phyloP scores from a whole-genome alignment of 2,329 filamentous ascomycete genomes.

The Ampelomyces quisqualis region DNA sequence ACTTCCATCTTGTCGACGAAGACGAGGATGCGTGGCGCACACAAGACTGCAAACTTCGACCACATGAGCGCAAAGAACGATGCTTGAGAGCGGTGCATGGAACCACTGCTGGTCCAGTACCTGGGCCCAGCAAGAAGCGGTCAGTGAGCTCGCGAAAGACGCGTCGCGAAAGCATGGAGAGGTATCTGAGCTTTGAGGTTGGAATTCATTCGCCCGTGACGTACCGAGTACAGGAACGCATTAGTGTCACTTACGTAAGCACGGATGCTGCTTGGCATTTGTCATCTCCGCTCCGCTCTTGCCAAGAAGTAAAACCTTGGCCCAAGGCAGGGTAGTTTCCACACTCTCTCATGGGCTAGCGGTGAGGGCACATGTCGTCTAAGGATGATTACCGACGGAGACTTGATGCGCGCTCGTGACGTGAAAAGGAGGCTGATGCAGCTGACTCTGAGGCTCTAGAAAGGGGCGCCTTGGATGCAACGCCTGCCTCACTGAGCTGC shows the following conservation, averaged over 20 bases:
- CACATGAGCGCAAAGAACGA: conserved; percentile 9
- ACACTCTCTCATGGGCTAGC: too few relatives aligned
- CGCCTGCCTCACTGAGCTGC: not conserved
- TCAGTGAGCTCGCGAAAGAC: conserved; percentile 41
- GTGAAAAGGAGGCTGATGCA: conserved; percentile 2
- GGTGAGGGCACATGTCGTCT: not conserved
- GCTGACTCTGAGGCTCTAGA: conserved; percentile 10
- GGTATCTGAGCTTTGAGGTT: conserved; percentile 5
- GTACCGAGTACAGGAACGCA: not conserved
- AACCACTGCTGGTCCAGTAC: conserved; percentile 1
- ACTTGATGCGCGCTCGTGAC: conserved; percentile 3
- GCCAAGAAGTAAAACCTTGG: not conserved
- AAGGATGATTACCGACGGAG: not conserved
- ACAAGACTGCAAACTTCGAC: conserved; percentile 4
- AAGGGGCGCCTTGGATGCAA: not conserved
- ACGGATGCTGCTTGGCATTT: not conserved
- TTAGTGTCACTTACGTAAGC: not conserved
- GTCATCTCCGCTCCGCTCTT: not conserved
- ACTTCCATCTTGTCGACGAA: conserved; percentile 79
- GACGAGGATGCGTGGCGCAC: conserved; percentile 37
- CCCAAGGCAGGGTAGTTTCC: too few relatives aligned
- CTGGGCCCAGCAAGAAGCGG: conserved; percentile 30
- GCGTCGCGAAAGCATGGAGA: conserved; percentile 42
- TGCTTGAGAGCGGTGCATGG: conserved; percentile 20
- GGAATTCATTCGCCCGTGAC: not conserved